Percentiles rank a stretch among this genome's conserved stretches.
These are phyloP conservation scores for Gaertneriomyces semiglobifer DNA, from an alignment of 192 early-diverging fungal species.

Conservation along the genomic window DNA sequence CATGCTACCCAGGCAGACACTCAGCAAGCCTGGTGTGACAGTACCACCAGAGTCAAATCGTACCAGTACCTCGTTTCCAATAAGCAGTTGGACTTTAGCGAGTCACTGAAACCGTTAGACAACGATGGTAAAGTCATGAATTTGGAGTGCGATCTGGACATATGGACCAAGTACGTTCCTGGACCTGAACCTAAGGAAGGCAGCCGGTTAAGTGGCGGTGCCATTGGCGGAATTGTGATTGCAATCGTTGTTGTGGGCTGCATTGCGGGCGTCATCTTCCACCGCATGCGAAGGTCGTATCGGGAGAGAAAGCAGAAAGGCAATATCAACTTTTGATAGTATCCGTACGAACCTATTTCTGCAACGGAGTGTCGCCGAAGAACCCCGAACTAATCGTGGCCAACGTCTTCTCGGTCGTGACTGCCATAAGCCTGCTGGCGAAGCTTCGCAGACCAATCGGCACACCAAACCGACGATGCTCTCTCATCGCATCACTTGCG, in stretches of 20 bases:
- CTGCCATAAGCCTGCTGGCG: too few relatives aligned
- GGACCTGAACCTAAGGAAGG: not conserved
- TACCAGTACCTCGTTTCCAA: constrained; percentile 38
- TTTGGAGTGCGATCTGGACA: constrained; percentile 24
- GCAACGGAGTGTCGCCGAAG: too few relatives aligned
- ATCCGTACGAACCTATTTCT: too few relatives aligned
- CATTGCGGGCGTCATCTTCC: too few relatives aligned
- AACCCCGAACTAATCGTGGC: too few relatives aligned
- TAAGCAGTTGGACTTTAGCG: constrained; percentile 30
- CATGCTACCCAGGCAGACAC: constrained; percentile 37
- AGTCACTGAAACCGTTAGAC: constrained; percentile 37
- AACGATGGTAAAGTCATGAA: constrained; percentile 39
- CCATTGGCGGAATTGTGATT: constrained; percentile 17
- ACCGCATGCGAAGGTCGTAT: too few relatives aligned
- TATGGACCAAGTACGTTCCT: constrained; percentile 27
- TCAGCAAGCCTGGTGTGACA: constrained; percentile 40
- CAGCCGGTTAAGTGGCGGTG: not conserved
- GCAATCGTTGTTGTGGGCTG: not conserved
- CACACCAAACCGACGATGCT: too few relatives aligned
- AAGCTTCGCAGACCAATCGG: too few relatives aligned
- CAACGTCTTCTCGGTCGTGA: too few relatives aligned
- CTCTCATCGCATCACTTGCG: too few relatives aligned
- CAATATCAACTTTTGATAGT: too few relatives aligned
- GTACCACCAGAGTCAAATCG: constrained; percentile 43
- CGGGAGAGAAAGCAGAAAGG: too few relatives aligned